Evolutionary conservation across 306 rosid genomes (phyloP).

Genomic region (Delonix regia): DNA sequence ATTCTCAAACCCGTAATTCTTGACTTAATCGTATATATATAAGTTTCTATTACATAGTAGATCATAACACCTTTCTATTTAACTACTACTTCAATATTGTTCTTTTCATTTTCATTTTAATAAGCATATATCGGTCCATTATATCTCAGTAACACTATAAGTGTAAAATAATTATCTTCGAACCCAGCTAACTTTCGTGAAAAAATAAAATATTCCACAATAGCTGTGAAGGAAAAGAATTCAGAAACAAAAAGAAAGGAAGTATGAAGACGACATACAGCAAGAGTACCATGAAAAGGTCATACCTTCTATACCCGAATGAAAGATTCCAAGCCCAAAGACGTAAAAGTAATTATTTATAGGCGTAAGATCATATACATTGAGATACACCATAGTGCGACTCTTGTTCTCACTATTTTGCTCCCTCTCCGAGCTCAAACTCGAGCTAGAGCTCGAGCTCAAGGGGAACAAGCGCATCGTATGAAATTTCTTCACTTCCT

Average conservation of each 20-base stretch:
- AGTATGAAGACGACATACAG: background rate
- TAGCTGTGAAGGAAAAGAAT: background rate
- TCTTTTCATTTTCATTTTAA: no score
- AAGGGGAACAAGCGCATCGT: slow-evolving; percentile 67
- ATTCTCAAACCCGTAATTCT: no score
- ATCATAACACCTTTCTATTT: no score
- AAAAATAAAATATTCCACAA: background rate
- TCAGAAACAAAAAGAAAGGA: background rate
- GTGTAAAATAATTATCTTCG: background rate
- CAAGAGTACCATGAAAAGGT: slow-evolving; percentile 6
- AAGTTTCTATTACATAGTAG: no score
- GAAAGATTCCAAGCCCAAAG: slow-evolving; percentile 90
- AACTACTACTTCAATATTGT: no score
- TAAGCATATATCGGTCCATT: no score
- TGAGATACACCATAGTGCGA: slow-evolving; percentile 64
- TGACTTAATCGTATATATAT: no score
- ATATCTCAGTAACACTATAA: background rate
- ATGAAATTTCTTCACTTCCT: slow-evolving; percentile 35
- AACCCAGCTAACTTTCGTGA: background rate
- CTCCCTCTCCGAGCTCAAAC: slow-evolving; percentile 41
- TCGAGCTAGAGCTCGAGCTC: slow-evolving; percentile 2
- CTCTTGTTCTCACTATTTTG: slow-evolving; percentile 37
- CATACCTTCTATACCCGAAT: slow-evolving; percentile 94
- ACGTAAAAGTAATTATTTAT: slow-evolving; percentile 78
- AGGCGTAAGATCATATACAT: slow-evolving; percentile 93